A percentile compares a stretch with the other conserved stretches of the same genome.
Evolutionary conservation across 257 asterid genomes (phyloP).

Genomic region (Solanum ossicruentum): DNA sequence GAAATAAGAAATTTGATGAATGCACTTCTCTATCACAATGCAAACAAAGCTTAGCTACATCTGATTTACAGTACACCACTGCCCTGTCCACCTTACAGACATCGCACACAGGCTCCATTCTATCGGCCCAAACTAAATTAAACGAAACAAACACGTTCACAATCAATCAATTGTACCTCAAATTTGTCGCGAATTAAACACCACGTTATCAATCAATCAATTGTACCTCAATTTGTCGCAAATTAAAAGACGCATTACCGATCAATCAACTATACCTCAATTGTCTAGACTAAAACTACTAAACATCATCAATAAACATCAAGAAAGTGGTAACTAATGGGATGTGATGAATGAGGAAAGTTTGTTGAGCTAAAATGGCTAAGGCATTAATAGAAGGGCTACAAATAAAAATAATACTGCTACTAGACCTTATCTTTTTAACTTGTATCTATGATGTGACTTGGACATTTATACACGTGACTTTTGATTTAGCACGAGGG

Average conservation of each 20-base stretch:
- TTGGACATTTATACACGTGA: background rate
- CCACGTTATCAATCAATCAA: background rate
- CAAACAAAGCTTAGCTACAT: conserved; percentile 45
- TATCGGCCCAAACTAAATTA: background rate
- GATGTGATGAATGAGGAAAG: background rate
- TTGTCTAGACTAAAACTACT: background rate
- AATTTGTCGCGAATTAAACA: background rate
- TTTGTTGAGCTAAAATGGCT: background rate
- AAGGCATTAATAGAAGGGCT: background rate
- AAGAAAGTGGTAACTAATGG: background rate
- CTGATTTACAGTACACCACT: conserved; percentile 56
- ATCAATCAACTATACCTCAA: background rate
- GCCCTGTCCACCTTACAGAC: conserved; percentile 37
- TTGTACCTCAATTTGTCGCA: background rate
- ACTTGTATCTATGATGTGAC: background rate
- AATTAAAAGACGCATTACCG: background rate
- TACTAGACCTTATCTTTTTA: background rate
- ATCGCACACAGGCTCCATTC: conserved; percentile 44
- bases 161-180: background rate
- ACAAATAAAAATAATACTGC: background rate
- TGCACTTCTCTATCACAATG: conserved; percentile 50
- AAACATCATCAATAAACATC: background rate
- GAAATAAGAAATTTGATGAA: conserved; percentile 39
- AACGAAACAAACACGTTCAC: background rate
- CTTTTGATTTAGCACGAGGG: background rate